Conservation (phyloP, 139 green algal species). For the Nannochloris sp. region DNA sequence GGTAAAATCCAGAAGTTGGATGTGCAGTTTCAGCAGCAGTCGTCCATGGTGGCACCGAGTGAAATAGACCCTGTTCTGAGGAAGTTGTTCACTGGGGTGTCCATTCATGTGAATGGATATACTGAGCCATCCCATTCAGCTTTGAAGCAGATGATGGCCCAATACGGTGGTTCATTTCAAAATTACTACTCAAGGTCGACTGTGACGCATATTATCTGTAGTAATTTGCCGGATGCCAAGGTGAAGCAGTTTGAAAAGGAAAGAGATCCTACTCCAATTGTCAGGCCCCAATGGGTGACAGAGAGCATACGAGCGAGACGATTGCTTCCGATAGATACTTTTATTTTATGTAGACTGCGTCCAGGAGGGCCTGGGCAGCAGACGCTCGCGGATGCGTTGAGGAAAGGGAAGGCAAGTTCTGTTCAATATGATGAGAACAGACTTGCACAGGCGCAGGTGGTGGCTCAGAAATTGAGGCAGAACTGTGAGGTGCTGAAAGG, state of each 20-base stretch:
- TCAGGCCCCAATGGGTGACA: slow-evolving; percentile 72
- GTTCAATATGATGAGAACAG: background rate
- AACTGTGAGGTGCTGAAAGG: slow-evolving; percentile 56
- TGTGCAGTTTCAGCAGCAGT: slow-evolving; percentile 49
- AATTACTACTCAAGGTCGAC: slow-evolving; percentile 58
- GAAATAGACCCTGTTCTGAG: background rate
- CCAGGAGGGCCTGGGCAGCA: slow-evolving; percentile 37
- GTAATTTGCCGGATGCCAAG: slow-evolving; percentile 84
- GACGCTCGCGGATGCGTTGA: background rate
- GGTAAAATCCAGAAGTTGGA: slow-evolving; percentile 62
- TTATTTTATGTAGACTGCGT: slow-evolving; percentile 27
- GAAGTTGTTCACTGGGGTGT: slow-evolving; percentile 71
- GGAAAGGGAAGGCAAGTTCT: background rate
- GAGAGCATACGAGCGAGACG: slow-evolving; percentile 47
- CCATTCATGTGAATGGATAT: slow-evolving; percentile 82
- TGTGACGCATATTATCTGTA: slow-evolving; percentile 89
- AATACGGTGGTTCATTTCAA: slow-evolving; percentile 81
- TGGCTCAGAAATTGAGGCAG: slow-evolving; percentile 42
- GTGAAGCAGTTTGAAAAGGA: slow-evolving; percentile 36
- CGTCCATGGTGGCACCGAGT: background rate
- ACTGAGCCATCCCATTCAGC: slow-evolving; percentile 69
- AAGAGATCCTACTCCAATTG: slow-evolving; percentile 48
- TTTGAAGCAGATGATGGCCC: slow-evolving; percentile 84
- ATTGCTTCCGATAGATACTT: slow-evolving; percentile 43
- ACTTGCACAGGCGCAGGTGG: slow-evolving; percentile 28